Conservation (phyloP, 139 green algal species). For the Yamagishiella unicocca region DNA sequence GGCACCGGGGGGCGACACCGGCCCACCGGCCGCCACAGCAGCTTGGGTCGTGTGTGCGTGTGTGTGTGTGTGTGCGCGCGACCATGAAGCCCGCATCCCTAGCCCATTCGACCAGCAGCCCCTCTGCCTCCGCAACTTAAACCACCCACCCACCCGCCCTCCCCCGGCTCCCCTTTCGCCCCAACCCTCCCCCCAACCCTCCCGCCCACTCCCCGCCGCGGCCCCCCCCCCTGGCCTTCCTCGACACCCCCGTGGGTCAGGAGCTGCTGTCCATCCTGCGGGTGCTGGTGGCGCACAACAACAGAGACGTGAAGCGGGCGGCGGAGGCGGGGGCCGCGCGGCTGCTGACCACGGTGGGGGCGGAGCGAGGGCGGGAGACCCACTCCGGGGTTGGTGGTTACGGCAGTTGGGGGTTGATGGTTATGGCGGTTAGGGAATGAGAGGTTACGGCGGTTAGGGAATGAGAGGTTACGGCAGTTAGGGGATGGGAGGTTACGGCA, state of each 20-base stretch:
- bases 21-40: too few species aligned
- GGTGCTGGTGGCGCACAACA: neutral
- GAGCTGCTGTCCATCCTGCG: conserved; percentile 4
- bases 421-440: neutral
- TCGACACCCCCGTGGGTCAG: too few species aligned
- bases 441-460: neutral
- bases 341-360: conserved; percentile 6
- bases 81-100: neutral
- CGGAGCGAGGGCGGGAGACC: neutral
- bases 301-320: neutral
- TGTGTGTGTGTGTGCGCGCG: too few species aligned
- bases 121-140: neutral
- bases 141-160: neutral
- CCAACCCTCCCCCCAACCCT: neutral
- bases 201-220: too few species aligned
- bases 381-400: neutral
- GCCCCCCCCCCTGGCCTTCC: too few species aligned
- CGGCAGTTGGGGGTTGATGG: neutral
- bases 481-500: neutral
- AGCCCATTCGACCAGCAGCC: neutral
- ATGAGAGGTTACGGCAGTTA: neutral
- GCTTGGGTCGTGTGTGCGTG: too few species aligned
- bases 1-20: neutral
- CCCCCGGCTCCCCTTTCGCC: neutral
- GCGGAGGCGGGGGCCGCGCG: neutral